phyloP scores from a whole-genome alignment of 345 rosid genomes.

The Mangifera indica region DNA sequence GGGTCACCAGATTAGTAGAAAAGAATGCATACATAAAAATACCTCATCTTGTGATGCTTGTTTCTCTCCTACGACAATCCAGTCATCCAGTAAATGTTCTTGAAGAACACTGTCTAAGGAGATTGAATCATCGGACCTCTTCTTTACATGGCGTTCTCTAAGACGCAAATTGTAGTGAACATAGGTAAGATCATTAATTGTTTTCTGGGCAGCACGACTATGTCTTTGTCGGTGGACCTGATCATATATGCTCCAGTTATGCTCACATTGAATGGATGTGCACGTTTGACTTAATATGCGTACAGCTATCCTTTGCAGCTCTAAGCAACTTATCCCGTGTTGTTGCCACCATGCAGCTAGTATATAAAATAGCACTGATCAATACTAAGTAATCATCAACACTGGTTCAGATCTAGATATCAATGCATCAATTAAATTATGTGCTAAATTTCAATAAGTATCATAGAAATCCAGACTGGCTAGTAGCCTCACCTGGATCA shows the following conservation, averaged over 20 bases:
- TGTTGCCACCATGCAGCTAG: constrained; percentile 46
- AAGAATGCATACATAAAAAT: background rate
- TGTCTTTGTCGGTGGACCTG: constrained; percentile 25
- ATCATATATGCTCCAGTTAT: constrained; percentile 36
- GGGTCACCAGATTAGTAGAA: background rate
- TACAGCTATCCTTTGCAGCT: constrained; percentile 35
- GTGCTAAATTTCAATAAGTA: background rate
- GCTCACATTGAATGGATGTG: constrained; percentile 28
- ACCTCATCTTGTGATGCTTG: constrained; percentile 30
- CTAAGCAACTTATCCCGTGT: constrained; percentile 35
- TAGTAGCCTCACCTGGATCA: constrained; percentile 40
- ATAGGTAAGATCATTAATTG: constrained; percentile 25
- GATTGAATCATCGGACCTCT: constrained; percentile 19
- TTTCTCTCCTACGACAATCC: constrained; percentile 31
- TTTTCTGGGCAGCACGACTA: constrained; percentile 30
- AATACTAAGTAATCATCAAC: background rate
- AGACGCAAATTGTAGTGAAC: constrained; percentile 40
- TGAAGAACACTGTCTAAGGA: constrained; percentile 23
- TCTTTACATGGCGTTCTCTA: constrained; percentile 33
- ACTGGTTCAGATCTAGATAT: background rate
- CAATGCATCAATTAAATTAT: background rate
- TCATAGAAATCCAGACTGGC: background rate
- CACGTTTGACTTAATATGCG: constrained; percentile 40
- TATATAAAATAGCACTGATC: constrained; percentile 9
- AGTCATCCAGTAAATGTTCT: constrained; percentile 26